A percentile compares a stretch with the other conserved stretches of the same genome.
Conservation (phyloP, 2,329 filamentous ascomycete species). For the Nemania abortiva region DNA sequence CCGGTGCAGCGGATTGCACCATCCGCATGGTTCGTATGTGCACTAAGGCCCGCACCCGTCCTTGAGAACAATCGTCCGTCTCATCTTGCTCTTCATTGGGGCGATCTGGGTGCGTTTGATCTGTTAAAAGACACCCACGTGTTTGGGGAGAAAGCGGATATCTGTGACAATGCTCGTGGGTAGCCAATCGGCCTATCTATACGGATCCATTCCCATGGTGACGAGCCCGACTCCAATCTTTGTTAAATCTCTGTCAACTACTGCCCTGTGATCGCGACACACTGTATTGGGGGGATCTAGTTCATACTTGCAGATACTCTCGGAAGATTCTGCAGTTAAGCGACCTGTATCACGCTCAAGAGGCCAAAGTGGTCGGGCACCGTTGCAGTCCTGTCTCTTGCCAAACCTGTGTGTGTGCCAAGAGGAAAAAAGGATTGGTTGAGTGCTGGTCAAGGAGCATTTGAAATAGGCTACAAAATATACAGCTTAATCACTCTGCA, state of each 20-base stretch:
- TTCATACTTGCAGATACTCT: conserved; percentile 29
- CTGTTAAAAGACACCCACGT: background rate
- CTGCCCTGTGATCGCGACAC: conserved; percentile 6
- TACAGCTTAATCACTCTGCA: background rate
- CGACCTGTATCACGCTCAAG: conserved; percentile 23
- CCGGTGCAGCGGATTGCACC: background rate
- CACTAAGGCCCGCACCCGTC: background rate
- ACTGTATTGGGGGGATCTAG: conserved; percentile 19
- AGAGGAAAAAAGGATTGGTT: background rate
- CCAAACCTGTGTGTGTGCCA: background rate
- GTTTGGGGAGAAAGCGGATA: background rate
- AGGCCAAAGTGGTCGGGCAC: background rate
- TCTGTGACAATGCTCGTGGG: background rate
- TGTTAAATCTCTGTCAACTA: background rate
- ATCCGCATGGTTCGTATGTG: background rate
- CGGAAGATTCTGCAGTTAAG: conserved; percentile 32
- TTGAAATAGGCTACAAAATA: background rate
- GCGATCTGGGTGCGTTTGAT: background rate
- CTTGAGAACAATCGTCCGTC: background rate
- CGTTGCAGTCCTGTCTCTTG: background rate
- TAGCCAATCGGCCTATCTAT: background rate
- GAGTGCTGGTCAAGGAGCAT: background rate
- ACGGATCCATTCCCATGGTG: background rate
- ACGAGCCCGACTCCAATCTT: background rate
- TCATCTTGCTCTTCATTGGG: background rate